Conservation (phyloP, 352 stramenopile genomes). For the Globisporangium carolinianum region DNA sequence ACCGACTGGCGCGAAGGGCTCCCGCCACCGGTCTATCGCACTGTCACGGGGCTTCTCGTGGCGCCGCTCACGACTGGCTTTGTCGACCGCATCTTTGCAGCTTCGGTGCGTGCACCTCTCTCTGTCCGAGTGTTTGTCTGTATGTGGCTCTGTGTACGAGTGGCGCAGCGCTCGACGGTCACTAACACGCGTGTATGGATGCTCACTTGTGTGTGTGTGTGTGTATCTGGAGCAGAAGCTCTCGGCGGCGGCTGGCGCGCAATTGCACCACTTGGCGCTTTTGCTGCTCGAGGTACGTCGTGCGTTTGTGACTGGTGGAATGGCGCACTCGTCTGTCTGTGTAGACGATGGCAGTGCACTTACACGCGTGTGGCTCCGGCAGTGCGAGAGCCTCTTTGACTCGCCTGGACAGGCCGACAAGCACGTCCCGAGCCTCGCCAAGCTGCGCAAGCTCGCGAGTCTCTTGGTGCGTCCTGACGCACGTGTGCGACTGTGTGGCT, state of each 20-base stretch:
- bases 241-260: conserved; percentile 27
- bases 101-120: conserved; percentile 25
- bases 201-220: background rate
- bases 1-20: conserved; percentile 63
- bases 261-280: conserved; percentile 39
- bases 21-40: conserved; percentile 41
- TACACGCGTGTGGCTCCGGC: background rate
- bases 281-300: conserved; percentile 41
- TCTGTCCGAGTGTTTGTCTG: background rate
- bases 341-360: background rate
- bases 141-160: background rate
- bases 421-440: conserved; percentile 36
- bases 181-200: background rate
- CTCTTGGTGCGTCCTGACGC: conserved; percentile 33
- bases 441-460: conserved; percentile 36
- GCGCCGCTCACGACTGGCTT: conserved; percentile 51
- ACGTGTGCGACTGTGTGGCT: too few species aligned
- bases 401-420: conserved; percentile 46
- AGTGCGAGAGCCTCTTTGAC: conserved; percentile 44
- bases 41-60: conserved; percentile 41
- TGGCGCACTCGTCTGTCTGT: too few species aligned
- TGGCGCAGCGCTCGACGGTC: too few species aligned
- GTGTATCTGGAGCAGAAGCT: conserved; percentile 28
- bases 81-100: conserved; percentile 38
- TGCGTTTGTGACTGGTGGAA: background rate